Base-by-base conservation (phyloP, 495 filamentous ascomycete genomes). In the Penicillium taxi region DNA sequence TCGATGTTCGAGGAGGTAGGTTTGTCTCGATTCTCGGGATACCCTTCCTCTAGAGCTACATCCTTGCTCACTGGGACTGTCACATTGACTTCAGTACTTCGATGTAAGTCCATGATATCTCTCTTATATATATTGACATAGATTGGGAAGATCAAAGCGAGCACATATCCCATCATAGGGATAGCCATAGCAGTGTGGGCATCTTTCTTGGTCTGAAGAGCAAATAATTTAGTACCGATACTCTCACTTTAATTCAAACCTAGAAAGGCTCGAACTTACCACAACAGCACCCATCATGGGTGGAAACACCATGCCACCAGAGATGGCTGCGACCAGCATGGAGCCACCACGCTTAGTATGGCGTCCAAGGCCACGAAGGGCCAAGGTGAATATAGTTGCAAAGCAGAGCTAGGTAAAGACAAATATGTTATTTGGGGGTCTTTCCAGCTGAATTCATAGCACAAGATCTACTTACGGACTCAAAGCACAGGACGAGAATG, bases 301-400 rank as follows among this genome's bases (percentile, higher is more conserved):
- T 0, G 80, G 82, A 51, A 83, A 77, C 9, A 80, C 70, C 7
- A 72, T 78, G 18, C 80, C 80, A 11, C 81, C 82, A 5, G 65
- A 75, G 17, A 76, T 74, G 14, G 74, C 74, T 44, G 81, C 76
- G 0, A 83, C 81, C 29, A 86, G 56, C 57, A 70, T 77, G 3
- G 75, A 80, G 1, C 78, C 75, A 8, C 77, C 81, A 12, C 74
- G 67, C 57, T 87, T 87, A 1, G 81, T 85, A 39, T 78, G 80
- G 13, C 73, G 66, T 6, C 81, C 81, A 0, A 86, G 69, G 6
- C 82, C 81, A 29, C 82, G 73, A 19, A 89, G 66, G 2, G 75
- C 73, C 2, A 86, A 66, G 2, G 76, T 69, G 58, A 82, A 83
- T 35, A 84, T 77, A 5, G 82, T 74, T 0, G 83, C 80, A 67